These are phyloP conservation scores for Lagerstroemia fauriei DNA, from an alignment of 441 rosid species.

Conservation along the genomic window DNA sequence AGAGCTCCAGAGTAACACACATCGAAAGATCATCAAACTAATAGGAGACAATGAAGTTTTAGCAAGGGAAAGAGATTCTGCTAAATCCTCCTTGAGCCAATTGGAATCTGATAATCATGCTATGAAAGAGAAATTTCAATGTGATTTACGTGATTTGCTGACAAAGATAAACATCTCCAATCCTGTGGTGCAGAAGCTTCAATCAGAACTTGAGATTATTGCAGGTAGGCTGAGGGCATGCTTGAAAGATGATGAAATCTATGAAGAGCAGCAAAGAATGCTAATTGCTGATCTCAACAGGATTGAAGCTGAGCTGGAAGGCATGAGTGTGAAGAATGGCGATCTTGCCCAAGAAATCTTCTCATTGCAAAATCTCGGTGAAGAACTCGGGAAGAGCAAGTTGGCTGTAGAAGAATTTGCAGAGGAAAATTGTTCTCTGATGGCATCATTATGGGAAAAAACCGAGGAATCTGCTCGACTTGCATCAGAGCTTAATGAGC, in stretches of 20 bases:
- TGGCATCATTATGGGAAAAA: constrained; percentile 52
- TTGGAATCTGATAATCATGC: constrained; percentile 52
- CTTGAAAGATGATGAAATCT: constrained; percentile 59
- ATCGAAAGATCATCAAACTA: constrained; percentile 54
- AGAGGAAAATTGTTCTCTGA: constrained; percentile 57
- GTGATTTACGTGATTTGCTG: constrained; percentile 45
- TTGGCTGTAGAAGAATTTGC: constrained; percentile 55
- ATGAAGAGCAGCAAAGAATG: constrained; percentile 49
- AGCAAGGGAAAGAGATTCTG: constrained; percentile 52
- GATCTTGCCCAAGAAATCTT: constrained; percentile 60
- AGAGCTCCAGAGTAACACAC: constrained; percentile 54
- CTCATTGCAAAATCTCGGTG: constrained; percentile 47
- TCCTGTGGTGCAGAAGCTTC: constrained; percentile 58
- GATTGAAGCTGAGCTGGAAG: constrained; percentile 60
- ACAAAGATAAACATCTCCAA: constrained; percentile 54
- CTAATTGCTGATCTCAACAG: constrained; percentile 56
- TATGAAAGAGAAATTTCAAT: constrained; percentile 60
- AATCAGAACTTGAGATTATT: constrained; percentile 60
- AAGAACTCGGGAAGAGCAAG: constrained; percentile 60
- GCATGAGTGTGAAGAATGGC: constrained; percentile 55
- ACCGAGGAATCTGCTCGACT: constrained; percentile 55
- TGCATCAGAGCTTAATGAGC: constrained; percentile 48
- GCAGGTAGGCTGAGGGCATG: constrained; percentile 52
- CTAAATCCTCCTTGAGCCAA: constrained; percentile 39
- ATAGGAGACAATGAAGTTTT: constrained; percentile 56